Evolutionary conservation across 352 stramenopile genomes (phyloP).

Genomic region (Globisporangium uncinulatum): DNA sequence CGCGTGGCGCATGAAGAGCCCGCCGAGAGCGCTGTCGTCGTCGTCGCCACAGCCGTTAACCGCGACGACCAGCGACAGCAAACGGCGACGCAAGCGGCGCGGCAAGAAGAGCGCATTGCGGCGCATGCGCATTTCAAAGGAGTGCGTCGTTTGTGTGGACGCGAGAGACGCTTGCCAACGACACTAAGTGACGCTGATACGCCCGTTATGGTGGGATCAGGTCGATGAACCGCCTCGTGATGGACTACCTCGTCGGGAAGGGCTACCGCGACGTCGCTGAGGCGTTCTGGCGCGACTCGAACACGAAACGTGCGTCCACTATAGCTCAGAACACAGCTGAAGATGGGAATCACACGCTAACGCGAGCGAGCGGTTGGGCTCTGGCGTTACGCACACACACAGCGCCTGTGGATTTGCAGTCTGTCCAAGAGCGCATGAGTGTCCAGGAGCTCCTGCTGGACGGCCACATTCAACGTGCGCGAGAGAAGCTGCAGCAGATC

Average conservation of each 20-base stretch:
- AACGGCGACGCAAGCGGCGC: conserved; percentile 12
- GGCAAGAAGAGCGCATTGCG: conserved; percentile 22
- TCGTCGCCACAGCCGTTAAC: conserved; percentile 3
- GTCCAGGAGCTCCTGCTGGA: conserved; percentile 63
- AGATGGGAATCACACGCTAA: background rate
- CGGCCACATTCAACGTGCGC: conserved; percentile 53
- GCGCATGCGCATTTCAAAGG: conserved; percentile 62
- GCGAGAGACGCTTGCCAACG: background rate
- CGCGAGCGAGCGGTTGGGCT: too few relatives aligned
- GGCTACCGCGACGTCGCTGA: conserved; percentile 72
- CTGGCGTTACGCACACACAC: background rate
- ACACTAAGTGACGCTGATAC: background rate
- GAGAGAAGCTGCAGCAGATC: conserved; percentile 45
- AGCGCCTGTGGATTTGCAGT: conserved; percentile 72
- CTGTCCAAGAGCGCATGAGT: conserved; percentile 64
- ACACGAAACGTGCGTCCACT: conserved; percentile 50
- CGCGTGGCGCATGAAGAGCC: conserved; percentile 9
- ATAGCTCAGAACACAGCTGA: background rate
- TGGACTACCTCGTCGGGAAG: conserved; percentile 81
- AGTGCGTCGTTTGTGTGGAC: conserved; percentile 21
- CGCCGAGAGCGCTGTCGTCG: background rate
- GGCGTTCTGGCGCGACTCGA: conserved; percentile 66
- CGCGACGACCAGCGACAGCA: conserved; percentile 11
- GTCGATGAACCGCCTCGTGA: conserved; percentile 74
- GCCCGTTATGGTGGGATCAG: conserved; percentile 12